Percentiles rank a stretch among this genome's conserved stretches.
phyloP scores from a whole-genome alignment of 1,284 basidiomycete species.

The Sanghuangporus weigelae region DNA sequence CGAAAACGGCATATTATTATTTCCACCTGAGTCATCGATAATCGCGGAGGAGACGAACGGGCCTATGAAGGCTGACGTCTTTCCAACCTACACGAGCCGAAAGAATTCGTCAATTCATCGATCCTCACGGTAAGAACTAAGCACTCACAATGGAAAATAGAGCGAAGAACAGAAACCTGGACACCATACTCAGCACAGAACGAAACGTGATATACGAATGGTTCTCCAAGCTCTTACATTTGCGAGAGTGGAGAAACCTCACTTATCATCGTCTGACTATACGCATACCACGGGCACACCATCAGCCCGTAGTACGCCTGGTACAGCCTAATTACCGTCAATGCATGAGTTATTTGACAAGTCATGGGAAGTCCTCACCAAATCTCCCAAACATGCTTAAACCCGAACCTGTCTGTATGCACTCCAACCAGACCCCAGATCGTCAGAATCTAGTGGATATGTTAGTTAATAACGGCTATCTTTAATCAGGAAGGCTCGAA shows the following conservation, averaged over 20 bases:
- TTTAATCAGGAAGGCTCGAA: neutral
- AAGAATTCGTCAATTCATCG: neutral
- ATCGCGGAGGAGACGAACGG: slow-evolving; percentile 75
- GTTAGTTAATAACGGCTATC: neutral
- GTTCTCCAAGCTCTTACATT: slow-evolving; percentile 39
- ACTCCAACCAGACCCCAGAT: slow-evolving; percentile 77
- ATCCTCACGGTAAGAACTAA: neutral
- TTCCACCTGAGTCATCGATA: slow-evolving; percentile 63
- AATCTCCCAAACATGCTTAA: slow-evolving; percentile 80
- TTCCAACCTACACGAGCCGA: slow-evolving; percentile 48
- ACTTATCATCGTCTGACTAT: slow-evolving; percentile 81
- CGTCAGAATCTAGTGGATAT: slow-evolving; percentile 48
- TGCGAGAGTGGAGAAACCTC: slow-evolving; percentile 74
- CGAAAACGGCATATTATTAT: slow-evolving; percentile 78
- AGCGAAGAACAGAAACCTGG: slow-evolving; percentile 72
- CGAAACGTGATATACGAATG: neutral
- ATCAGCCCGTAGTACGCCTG: slow-evolving; percentile 72
- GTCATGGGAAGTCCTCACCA: slow-evolving; percentile 37
- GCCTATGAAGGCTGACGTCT: slow-evolving; percentile 79
- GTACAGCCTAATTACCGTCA: slow-evolving; percentile 42
- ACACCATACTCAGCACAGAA: slow-evolving; percentile 6
- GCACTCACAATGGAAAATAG: slow-evolving; percentile 61
- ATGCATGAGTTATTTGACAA: neutral
- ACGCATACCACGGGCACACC: slow-evolving; percentile 84
- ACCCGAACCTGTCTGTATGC: slow-evolving; percentile 70